phyloP scores from a whole-genome alignment of 192 early-diverging fungal species.

The Funneliformis mosseae region DNA sequence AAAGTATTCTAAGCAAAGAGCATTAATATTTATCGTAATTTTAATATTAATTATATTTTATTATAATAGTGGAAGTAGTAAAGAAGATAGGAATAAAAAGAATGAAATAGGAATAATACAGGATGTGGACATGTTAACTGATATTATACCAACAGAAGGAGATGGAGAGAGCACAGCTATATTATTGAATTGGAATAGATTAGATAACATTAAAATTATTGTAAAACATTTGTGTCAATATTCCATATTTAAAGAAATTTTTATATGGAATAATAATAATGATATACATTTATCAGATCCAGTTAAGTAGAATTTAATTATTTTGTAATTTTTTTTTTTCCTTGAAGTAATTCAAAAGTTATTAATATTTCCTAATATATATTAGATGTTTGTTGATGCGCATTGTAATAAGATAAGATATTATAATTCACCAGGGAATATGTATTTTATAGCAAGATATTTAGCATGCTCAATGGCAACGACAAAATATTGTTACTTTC shows the following conservation, averaged over 20 bases:
- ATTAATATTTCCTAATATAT: not conserved
- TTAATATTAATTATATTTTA: not conserved
- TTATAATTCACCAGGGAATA: slow-evolving; percentile 50
- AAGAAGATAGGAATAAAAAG: not conserved
- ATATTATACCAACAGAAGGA: slow-evolving; percentile 47
- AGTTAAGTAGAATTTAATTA: slow-evolving; percentile 36
- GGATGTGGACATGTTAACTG: not conserved
- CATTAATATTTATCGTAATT: not conserved
- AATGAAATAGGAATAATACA: not conserved
- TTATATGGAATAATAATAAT: slow-evolving; percentile 60
- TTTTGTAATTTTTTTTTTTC: not conserved
- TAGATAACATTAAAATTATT: slow-evolving; percentile 49
- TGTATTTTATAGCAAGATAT: slow-evolving; percentile 57
- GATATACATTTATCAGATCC: slow-evolving; percentile 46
- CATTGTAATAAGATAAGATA: slow-evolving; percentile 50
- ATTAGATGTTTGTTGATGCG: slow-evolving; percentile 44
- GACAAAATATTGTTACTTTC: slow-evolving; percentile 62
- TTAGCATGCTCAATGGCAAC: slow-evolving; percentile 57
- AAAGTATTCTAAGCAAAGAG: not conserved
- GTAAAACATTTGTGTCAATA: slow-evolving; percentile 55
- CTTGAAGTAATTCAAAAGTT: no score
- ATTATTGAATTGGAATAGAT: slow-evolving; percentile 40
- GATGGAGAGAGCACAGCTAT: slow-evolving; percentile 50
- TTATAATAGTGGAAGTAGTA: not conserved
- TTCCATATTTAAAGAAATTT: slow-evolving; percentile 57